Evolutionary conservation across 805 yeast genomes (phyloP).

Genomic region (Ogataea methylovora): DNA sequence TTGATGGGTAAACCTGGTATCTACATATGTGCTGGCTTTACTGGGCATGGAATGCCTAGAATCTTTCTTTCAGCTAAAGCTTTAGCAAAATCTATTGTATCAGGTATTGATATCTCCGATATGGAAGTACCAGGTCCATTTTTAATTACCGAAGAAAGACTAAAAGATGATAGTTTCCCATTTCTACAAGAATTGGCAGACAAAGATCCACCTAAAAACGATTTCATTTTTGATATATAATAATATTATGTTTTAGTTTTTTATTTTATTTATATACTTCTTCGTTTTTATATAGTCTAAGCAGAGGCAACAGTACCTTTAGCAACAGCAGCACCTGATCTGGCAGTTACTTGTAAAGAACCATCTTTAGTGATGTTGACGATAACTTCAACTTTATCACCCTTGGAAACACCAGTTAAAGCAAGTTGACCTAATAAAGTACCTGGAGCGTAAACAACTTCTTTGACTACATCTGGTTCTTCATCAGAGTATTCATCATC

Average conservation of each 20-base stretch:
- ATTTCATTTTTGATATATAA: too few species aligned
- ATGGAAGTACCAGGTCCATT: slow-evolving; percentile 8
- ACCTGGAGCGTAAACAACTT: slow-evolving; percentile 67
- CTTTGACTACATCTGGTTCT: slow-evolving; percentile 83
- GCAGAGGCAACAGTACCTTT: slow-evolving; percentile 37
- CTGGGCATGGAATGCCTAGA: slow-evolving; percentile 48
- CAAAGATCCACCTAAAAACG: neutral
- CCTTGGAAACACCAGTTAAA: slow-evolving; percentile 59
- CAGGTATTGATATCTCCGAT: slow-evolving; percentile 3
- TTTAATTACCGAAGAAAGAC: slow-evolving; percentile 6
- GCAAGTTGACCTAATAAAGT: slow-evolving; percentile 71
- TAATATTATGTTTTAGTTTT: too few species aligned
- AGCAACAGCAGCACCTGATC: slow-evolving; percentile 44
- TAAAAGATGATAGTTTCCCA: slow-evolving; percentile 1
- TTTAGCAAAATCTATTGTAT: slow-evolving; percentile 16
- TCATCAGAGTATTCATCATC: slow-evolving; percentile 50
- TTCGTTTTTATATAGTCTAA: slow-evolving; percentile 3
- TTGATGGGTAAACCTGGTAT: slow-evolving; percentile 17
- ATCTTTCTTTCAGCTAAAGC: slow-evolving; percentile 33
- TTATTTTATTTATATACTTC: too few species aligned
- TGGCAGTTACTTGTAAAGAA: slow-evolving; percentile 54
- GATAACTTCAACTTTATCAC: slow-evolving; percentile 60
- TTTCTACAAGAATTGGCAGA: slow-evolving; percentile 2
- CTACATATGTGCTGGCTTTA: slow-evolving; percentile 39
- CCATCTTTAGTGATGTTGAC: slow-evolving; percentile 62